Evolutionary conservation across 768 basidiomycete genomes (phyloP), one percentile per base, ranked within the genome.

Genomic region (Agaricus subrufescens): DNA sequence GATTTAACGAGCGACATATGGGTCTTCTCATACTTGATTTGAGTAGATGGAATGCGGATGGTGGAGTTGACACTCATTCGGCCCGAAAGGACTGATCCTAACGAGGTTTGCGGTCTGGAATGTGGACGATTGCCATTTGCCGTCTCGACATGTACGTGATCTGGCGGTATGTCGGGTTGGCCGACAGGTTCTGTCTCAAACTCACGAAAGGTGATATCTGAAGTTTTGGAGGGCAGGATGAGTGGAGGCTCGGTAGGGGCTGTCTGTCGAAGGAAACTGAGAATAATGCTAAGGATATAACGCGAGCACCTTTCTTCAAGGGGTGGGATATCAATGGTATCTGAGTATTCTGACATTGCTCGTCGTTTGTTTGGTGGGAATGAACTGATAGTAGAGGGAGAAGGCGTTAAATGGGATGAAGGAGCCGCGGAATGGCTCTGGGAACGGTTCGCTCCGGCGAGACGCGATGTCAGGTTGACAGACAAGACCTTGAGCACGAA

Each of bases 401-500:
- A 78, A 27, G 72, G 69, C 4, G 65, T 66, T n/a, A 48, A 34
- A 40, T 43, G 25, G 6, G 75, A 67, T 34, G 65, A 60, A 19
- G 71, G 65, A 37, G 62, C 39, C 27, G 15, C 23, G 44, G 46
- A 50, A 39, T 44, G 42, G 31, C 25, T 43, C 30, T 65, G 66
- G 6, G 78, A 67, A 12, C 76, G 71, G 4, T 75, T 66, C 49
- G 74, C 72, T n/a, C 73, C 69, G 37, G 73, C 76, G 88, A 89
- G 93, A 31, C 89, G 84, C 14, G 88, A 85, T 4, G 89, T 83
- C 79, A 95, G 84, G 46, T 86, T 83, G 44, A 87, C 76, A 0
- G 87, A 79, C 11, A 96, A 70, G 25, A 94, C 84, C 70, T 94
- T 92, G 63, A 94, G 77, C 39, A 95, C 71, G 62, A 91, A 91